These are phyloP conservation scores for Capsella bursapastoris DNA, from an alignment of 345 rosid genomes.

Conservation along the genomic window DNA sequence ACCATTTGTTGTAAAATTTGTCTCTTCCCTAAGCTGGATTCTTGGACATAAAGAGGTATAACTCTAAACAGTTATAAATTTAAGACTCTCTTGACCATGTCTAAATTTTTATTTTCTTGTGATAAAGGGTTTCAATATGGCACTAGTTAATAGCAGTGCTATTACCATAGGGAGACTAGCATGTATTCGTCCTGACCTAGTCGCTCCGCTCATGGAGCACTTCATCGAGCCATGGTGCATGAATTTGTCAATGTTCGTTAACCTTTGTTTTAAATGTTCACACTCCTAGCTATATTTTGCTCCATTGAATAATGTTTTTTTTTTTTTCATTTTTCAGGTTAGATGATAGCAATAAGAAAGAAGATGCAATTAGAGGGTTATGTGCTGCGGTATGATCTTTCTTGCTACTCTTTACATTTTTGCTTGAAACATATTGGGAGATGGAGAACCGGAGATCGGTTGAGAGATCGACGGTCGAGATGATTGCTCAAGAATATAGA, in stretches of 20 bases:
- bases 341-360: conserved; percentile 89
- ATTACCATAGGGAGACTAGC: conserved; percentile 95
- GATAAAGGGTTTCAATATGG: conserved; percentile 50
- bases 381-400: conserved; percentile 75
- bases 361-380: conserved; percentile 91
- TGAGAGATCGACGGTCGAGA: no score
- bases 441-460: no score
- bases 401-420: background rate
- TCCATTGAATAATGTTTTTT: background rate
- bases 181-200: conserved; percentile 92
- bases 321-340: conserved; percentile 56
- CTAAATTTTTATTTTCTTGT: conserved; percentile 30
- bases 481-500: no score
- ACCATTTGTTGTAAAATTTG: conserved; percentile 70
- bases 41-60: conserved; percentile 75
- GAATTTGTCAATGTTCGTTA: conserved; percentile 78
- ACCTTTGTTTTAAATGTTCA: conserved; percentile 2
- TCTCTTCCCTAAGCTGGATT: conserved; percentile 68
- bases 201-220: conserved; percentile 75
- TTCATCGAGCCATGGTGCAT: conserved; percentile 93
- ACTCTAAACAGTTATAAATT: conserved; percentile 1
- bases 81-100: conserved; percentile 30
- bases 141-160: conserved; percentile 89
- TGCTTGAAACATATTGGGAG: background rate
- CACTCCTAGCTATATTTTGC: background rate